Evolutionary conservation across 192 early-diverging fungal genomes (phyloP).

Genomic region (Phlyctochytrium bullatum): DNA sequence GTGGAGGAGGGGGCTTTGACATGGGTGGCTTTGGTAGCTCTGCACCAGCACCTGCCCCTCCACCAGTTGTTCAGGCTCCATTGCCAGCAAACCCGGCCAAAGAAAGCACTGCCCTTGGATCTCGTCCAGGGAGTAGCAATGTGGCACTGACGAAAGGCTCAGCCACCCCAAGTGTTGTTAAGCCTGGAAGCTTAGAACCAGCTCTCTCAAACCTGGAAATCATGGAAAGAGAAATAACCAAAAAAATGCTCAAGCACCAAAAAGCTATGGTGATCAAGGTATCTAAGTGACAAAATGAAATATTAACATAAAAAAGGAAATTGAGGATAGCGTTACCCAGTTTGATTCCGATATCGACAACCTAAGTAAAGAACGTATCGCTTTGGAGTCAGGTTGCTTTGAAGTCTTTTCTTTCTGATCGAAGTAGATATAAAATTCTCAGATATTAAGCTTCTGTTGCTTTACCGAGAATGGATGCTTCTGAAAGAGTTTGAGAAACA

Average conservation of each 20-base stretch:
- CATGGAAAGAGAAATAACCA: constrained; percentile 33
- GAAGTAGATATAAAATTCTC: constrained; percentile 55
- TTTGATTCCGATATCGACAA: constrained; percentile 46
- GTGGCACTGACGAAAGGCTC: background rate
- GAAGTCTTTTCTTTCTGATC: background rate
- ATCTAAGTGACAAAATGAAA: background rate
- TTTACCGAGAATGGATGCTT: constrained; percentile 61
- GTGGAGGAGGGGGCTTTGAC: too few species aligned
- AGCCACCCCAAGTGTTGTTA: too few species aligned
- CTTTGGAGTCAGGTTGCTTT: constrained; percentile 51
- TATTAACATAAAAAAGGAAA: constrained; percentile 19
- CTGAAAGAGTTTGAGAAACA: constrained; percentile 68
- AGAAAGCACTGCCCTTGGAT: background rate
- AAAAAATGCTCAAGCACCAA: constrained; percentile 33
- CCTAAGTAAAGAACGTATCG: constrained; percentile 46
- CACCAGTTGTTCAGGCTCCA: constrained; percentile 17
- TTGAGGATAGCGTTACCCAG: constrained; percentile 27
- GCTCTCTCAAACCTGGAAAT: constrained; percentile 25
- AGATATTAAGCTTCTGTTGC: constrained; percentile 59
- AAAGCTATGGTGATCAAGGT: constrained; percentile 39
- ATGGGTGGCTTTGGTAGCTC: constrained; percentile 47
- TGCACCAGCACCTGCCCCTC: too few species aligned
- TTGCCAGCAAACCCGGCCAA: constrained; percentile 1
- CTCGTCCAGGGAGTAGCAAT: background rate
- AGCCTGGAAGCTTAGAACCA: background rate